Evolutionary conservation across 2,329 filamentous ascomycete genomes (phyloP).

Genomic region (Stagonosporopsis tanaceti): DNA sequence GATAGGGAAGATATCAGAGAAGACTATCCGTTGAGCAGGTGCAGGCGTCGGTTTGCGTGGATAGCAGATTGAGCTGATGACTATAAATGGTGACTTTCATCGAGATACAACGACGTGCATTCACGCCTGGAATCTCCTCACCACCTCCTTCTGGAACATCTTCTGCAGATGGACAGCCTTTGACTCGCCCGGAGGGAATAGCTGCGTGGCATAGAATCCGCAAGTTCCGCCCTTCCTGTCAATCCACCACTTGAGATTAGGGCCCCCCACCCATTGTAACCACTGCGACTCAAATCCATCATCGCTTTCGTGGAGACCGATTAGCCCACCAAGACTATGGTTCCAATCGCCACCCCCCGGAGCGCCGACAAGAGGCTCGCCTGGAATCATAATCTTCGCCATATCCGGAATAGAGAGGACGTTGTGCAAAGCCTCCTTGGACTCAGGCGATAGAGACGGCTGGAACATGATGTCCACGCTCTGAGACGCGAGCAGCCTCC

Average conservation of each 20-base stretch:
- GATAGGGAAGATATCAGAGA: no score
- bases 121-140: conserved; percentile 2
- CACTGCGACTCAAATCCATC: conserved; percentile 22
- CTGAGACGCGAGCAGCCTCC: conserved; percentile 23
- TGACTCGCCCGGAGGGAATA: conserved; percentile 33
- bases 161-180: conserved; percentile 26
- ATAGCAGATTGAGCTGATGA: not conserved
- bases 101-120: not conserved
- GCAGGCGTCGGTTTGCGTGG: no score
- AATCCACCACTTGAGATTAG: conserved; percentile 39
- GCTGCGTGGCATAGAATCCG: conserved; percentile 37
- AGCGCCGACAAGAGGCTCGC: conserved; percentile 22
- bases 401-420: conserved; percentile 10
- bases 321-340: conserved; percentile 26
- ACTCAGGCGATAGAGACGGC: conserved; percentile 15
- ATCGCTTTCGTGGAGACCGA: conserved; percentile 25
- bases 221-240: conserved; percentile 35
- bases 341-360: conserved; percentile 23
- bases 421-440: conserved; percentile 15
- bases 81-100: no score
- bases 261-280: conserved; percentile 34
- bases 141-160: conserved; percentile 33
- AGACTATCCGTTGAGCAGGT: no score
- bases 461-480: conserved; percentile 27
- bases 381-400: conserved; percentile 27